Conservation (phyloP, 139 green algal species). For the Tetratostichococcus sp. region DNA sequence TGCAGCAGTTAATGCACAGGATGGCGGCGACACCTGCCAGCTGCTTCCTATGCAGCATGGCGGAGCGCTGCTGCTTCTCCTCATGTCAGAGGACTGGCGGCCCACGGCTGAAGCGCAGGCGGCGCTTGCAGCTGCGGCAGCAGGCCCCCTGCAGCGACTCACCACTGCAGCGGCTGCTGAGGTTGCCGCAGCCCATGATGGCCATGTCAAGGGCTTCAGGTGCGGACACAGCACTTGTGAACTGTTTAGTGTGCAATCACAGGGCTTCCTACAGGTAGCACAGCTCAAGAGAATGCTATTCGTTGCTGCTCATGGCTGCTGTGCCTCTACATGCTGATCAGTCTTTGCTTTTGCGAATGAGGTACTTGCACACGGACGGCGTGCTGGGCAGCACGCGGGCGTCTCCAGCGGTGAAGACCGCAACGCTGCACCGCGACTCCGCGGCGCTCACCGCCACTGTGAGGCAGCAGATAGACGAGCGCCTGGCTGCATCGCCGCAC, state of each 20-base stretch:
- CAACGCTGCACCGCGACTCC: neutral
- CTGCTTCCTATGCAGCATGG: neutral
- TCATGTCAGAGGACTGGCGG: neutral
- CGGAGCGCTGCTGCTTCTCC: neutral
- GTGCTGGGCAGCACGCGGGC: neutral
- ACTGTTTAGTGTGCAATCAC: too few species aligned
- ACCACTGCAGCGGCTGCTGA: neutral
- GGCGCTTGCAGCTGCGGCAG: neutral
- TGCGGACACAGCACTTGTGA: neutral
- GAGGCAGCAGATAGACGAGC: neutral
- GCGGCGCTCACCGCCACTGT: neutral
- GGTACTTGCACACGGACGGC: neutral
- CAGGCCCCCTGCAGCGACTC: neutral
- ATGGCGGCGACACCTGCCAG: neutral
- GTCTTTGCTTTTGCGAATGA: too few species aligned
- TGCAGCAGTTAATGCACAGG: too few species aligned
- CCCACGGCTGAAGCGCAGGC: neutral
- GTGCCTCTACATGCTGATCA: too few species aligned
- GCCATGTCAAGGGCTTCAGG: neutral
- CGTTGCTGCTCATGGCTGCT: too few species aligned
- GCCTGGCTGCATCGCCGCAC: too few species aligned
- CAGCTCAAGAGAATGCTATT: too few species aligned
- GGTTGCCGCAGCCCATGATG: neutral
- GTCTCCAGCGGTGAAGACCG: neutral
- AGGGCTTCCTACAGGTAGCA: too few species aligned